These are phyloP conservation scores for Myxozyma vanderwaltii DNA, from an alignment of 805 yeast species.

Conservation along the genomic window DNA sequence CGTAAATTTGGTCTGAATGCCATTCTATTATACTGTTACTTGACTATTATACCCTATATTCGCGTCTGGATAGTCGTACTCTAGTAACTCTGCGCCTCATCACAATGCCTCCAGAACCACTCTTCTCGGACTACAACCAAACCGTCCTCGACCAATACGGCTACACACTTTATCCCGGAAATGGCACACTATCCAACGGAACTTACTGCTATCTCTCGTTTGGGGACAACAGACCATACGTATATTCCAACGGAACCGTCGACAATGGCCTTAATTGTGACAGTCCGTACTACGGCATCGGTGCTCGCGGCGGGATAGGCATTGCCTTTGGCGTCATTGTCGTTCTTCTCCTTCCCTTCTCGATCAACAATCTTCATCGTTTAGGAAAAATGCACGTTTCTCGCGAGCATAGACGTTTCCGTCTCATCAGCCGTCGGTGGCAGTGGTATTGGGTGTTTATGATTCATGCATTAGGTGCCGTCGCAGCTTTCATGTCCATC, in stretches of 20 bases:
- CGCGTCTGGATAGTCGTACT: background rate
- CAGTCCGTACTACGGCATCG: conserved; percentile 35
- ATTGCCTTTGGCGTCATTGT: conserved; percentile 34
- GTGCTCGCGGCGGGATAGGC: conserved; percentile 38
- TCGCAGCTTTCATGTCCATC: conserved; percentile 40
- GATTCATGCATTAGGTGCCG: conserved; percentile 34
- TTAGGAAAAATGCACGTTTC: conserved; percentile 34
- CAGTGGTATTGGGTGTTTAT: conserved; percentile 41
- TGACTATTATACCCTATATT: background rate
- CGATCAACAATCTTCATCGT: conserved; percentile 38
- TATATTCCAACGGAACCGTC: conserved; percentile 36
- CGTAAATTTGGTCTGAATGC: too few species aligned
- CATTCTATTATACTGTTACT: too few species aligned
- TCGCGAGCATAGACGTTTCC: conserved; percentile 34
- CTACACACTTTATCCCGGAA: conserved; percentile 34
- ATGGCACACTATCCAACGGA: conserved; percentile 40
- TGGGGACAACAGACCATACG: conserved; percentile 34
- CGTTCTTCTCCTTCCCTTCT: conserved; percentile 32
- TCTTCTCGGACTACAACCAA: conserved; percentile 33
- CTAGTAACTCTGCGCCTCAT: background rate
- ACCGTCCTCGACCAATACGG: conserved; percentile 30
- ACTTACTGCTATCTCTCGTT: conserved; percentile 38
- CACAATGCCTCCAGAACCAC: conserved; percentile 30
- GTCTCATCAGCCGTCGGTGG: conserved; percentile 37
- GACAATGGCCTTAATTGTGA: conserved; percentile 35